A percentile compares a stretch with the other conserved stretches of the same genome.
Evolutionary conservation across 345 rosid species (phyloP).

Genomic region (Syzygium aqueum): DNA sequence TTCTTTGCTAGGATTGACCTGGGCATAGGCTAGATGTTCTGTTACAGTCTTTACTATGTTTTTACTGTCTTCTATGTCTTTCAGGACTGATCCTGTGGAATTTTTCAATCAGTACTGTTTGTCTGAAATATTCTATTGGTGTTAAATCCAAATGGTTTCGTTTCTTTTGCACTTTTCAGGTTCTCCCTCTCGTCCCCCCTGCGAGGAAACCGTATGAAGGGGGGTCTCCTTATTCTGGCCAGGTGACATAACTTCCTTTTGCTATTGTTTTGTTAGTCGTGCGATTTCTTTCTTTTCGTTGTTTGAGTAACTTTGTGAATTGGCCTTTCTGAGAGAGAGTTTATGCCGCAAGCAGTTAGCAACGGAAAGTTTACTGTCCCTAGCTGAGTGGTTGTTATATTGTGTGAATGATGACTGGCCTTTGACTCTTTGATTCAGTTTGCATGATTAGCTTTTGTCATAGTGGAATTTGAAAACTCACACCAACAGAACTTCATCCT

Average conservation of each 20-base stretch:
- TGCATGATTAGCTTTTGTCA: neutral
- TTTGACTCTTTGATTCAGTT: neutral
- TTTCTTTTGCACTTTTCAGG: constrained; percentile 24
- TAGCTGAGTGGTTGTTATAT: neutral
- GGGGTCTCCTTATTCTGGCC: constrained; percentile 91
- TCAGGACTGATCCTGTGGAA: fast-evolving
- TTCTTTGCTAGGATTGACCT: neutral
- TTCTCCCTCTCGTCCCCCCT: constrained; percentile 95
- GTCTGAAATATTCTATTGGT: neutral
- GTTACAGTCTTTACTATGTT: neutral
- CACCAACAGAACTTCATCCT: neutral
- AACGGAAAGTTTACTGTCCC: neutral
- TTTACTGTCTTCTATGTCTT: fast-evolving
- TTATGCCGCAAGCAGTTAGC: neutral
- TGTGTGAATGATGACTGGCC: neutral
- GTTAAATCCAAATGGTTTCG: neutral
- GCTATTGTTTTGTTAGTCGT: neutral
- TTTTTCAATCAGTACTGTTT: neutral
- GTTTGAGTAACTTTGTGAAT: neutral
- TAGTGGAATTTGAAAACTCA: neutral
- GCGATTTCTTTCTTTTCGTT: neutral
- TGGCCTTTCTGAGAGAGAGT: neutral
- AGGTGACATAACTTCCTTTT: constrained; percentile 29
- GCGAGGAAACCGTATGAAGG: constrained; percentile 45
- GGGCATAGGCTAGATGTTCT: neutral